Conservation (phyloP, 305 asterid species). For the Plantago rigida region DNA sequence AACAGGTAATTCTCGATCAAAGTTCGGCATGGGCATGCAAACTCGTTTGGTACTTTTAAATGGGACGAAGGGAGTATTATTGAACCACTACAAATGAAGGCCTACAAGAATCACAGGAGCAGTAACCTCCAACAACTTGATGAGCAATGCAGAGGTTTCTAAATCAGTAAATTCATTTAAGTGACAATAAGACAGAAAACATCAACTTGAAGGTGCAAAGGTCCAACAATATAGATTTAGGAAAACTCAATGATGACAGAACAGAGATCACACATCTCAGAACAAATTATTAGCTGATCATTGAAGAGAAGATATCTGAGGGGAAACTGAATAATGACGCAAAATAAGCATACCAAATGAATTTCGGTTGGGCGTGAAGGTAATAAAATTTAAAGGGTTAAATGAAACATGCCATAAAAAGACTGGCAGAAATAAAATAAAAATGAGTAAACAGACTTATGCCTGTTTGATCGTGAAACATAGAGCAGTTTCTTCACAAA, state of each 20-base stretch:
- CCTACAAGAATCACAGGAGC: not conserved
- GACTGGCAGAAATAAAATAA: no score
- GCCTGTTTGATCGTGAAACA: no score
- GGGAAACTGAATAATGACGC: not conserved
- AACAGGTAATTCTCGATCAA: no score
- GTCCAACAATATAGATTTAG: not conserved
- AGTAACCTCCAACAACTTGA: slow-evolving; percentile 3
- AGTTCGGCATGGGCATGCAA: no score
- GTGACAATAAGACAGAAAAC: not conserved
- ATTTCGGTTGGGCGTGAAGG: no score
- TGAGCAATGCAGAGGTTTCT: slow-evolving; percentile 5
- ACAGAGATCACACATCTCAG: not conserved
- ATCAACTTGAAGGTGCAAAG: not conserved
- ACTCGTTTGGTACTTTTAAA: not conserved
- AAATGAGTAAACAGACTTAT: no score
- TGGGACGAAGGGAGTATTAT: not conserved
- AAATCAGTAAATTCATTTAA: not conserved
- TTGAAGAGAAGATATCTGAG: not conserved
- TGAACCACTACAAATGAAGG: not conserved
- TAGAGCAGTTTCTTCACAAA: no score
- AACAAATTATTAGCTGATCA: not conserved
- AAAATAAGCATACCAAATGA: not conserved
- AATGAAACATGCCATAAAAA: no score
- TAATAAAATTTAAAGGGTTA: no score
- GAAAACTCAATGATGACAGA: not conserved